A percentile compares a stretch with the other conserved stretches of the same genome.
Evolutionary conservation across 1,284 basidiomycete species (phyloP).

Genomic region (Cystobasidium pallidum): DNA sequence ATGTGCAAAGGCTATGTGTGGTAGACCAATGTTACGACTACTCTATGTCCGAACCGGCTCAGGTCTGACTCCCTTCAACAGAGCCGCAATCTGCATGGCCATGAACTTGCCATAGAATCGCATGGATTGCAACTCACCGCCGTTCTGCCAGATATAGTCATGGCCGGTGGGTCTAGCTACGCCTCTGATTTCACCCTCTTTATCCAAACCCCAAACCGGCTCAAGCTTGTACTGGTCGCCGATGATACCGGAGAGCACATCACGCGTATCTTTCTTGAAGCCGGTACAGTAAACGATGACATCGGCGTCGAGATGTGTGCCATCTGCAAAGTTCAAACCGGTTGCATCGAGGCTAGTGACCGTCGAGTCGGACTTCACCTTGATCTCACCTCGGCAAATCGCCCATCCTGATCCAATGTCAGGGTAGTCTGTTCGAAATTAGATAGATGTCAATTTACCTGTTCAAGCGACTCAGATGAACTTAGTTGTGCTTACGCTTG

Average conservation of each 20-base stretch:
- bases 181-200: conserved; percentile 37
- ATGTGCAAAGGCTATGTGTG: too few species aligned
- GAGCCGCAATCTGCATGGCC: conserved; percentile 35
- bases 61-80: conserved; percentile 26
- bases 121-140: conserved; percentile 36
- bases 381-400: conserved; percentile 23
- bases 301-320: conserved; percentile 24
- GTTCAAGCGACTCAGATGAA: background rate
- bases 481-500: conserved; percentile 4
- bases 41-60: conserved; percentile 15
- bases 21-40: background rate
- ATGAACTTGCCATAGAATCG: conserved; percentile 25
- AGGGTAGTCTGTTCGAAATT: conserved; percentile 7
- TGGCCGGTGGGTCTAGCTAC: conserved; percentile 13
- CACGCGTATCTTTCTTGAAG: conserved; percentile 38
- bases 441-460: background rate
- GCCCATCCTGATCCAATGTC: conserved; percentile 21
- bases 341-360: conserved; percentile 8
- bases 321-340: conserved; percentile 27
- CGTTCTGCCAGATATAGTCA: conserved; percentile 31
- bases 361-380: conserved; percentile 17
- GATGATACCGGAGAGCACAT: conserved; percentile 16
- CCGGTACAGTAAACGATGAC: conserved; percentile 26
- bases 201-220: conserved; percentile 36
- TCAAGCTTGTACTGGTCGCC: conserved; percentile 22